A percentile compares a stretch with the other conserved stretches of the same genome.
Evolutionary conservation across 1,284 basidiomycete species (phyloP).

Genomic region (Sporisorium scitamineum): DNA sequence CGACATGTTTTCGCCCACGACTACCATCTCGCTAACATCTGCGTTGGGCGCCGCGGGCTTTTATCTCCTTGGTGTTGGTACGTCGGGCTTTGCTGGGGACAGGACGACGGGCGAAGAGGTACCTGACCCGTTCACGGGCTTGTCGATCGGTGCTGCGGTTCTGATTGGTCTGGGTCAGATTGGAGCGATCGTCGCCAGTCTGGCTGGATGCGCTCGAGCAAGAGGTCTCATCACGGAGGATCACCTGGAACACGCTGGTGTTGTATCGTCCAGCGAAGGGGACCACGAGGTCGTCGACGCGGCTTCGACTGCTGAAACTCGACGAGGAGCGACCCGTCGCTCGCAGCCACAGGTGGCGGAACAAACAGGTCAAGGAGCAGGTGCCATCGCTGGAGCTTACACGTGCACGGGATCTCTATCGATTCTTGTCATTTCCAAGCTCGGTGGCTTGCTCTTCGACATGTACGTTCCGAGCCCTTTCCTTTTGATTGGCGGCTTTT

Average conservation of each 20-base stretch:
- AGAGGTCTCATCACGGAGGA: constrained; percentile 15
- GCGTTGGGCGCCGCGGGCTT: constrained; percentile 40
- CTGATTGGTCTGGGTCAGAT: constrained; percentile 52
- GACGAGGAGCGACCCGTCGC: not conserved
- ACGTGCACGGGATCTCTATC: constrained; percentile 51
- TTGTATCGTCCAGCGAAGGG: not conserved
- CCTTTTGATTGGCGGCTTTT: constrained; percentile 47
- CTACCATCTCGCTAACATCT: constrained; percentile 39
- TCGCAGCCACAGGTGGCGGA: not conserved
- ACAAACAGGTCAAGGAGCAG: constrained; percentile 26
- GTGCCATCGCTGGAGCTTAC: constrained; percentile 57
- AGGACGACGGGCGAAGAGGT: constrained; percentile 31
- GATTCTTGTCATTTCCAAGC: constrained; percentile 52
- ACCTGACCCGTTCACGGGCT: constrained; percentile 35
- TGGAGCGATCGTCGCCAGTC: constrained; percentile 50
- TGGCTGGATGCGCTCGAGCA: constrained; percentile 47
- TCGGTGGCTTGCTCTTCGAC: constrained; percentile 56
- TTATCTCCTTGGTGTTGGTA: constrained; percentile 38
- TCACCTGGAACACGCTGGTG: not conserved
- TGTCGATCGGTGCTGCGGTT: constrained; percentile 45
- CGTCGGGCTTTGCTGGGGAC: constrained; percentile 31
- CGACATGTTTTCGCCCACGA: constrained; percentile 38
- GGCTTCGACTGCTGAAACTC: constrained; percentile 6
- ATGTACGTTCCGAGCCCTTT: constrained; percentile 52
- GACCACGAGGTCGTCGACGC: constrained; percentile 4